A percentile compares a stretch with the other conserved stretches of the same genome.
Evolutionary conservation across 2,329 filamentous ascomycete genomes (phyloP).

Genomic region (Thelonectria rubi): DNA sequence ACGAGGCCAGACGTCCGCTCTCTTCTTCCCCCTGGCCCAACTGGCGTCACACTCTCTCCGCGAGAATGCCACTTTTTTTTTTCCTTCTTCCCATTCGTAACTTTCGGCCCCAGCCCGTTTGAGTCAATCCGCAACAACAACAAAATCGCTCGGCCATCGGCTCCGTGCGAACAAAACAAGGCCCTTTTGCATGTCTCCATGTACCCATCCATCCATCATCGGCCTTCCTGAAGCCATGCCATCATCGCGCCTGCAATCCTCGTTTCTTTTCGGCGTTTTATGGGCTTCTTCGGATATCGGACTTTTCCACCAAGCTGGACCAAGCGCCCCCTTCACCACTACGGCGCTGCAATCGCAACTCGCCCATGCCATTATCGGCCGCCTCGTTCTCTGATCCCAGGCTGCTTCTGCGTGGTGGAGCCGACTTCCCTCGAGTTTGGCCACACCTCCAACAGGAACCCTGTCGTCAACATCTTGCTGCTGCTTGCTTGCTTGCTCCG

Average conservation of each 20-base stretch:
- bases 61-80: neutral
- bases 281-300: constrained; percentile 15
- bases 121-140: constrained; percentile 18
- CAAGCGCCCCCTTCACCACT: neutral
- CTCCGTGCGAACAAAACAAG: constrained; percentile 18
- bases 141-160: constrained; percentile 19
- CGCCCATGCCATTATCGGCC: too few species aligned
- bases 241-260: neutral
- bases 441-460: constrained; percentile 21
- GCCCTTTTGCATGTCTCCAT: neutral
- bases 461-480: constrained; percentile 5
- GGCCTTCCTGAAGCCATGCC: neutral
- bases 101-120: constrained; percentile 10
- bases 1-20: neutral
- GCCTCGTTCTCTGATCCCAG: too few species aligned
- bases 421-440: constrained; percentile 12
- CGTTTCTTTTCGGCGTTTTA: neutral
- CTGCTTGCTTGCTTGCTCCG: constrained; percentile 7
- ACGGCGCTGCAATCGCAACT: neutral
- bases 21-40: neutral
- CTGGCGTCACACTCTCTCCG: neutral
- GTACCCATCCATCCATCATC: neutral
- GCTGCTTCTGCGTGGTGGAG: neutral
- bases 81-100: constrained; percentile 4
- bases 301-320: neutral